Evolutionary conservation across 2,329 filamentous ascomycete species (phyloP).

Genomic region (Fusarium sp.): DNA sequence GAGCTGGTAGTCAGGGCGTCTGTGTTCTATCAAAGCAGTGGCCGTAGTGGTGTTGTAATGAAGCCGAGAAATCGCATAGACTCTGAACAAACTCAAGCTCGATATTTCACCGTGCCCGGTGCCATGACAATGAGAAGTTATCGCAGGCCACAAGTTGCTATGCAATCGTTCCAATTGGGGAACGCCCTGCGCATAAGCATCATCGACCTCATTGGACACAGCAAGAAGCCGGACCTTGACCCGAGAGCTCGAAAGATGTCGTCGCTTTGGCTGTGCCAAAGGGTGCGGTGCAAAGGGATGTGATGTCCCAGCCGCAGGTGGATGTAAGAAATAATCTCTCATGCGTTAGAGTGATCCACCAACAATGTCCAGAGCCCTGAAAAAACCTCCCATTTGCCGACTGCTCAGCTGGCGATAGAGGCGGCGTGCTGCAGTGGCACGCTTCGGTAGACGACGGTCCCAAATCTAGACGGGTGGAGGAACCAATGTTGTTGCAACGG

Average conservation of each 20-base stretch:
- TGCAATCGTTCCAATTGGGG: neutral
- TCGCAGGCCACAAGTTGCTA: neutral
- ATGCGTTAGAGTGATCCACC: conserved; percentile 41
- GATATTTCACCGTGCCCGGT: neutral
- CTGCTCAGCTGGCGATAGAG: conserved; percentile 30
- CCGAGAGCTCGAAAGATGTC: conserved; percentile 25
- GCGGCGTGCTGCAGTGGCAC: conserved; percentile 44
- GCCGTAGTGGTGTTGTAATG: neutral
- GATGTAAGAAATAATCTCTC: conserved; percentile 47
- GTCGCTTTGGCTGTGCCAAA: conserved; percentile 5
- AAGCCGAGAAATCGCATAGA: neutral
- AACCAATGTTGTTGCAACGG: conserved; percentile 25
- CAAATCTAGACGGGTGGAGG: conserved; percentile 22
- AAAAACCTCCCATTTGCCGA: conserved; percentile 46
- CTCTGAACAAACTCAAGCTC: neutral
- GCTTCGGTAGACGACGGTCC: conserved; percentile 34
- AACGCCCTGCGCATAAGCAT: neutral
- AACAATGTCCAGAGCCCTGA: conserved; percentile 44
- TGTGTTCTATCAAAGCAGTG: neutral
- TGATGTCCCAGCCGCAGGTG: conserved; percentile 20
- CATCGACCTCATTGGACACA: conserved; percentile 17
- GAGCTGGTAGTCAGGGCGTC: neutral
- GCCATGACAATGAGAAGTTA: neutral
- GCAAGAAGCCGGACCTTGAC: conserved; percentile 14
- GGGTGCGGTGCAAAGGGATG: neutral